Base-by-base conservation (phyloP, 331 rosid genomes). In the Malus hybrid region DNA sequence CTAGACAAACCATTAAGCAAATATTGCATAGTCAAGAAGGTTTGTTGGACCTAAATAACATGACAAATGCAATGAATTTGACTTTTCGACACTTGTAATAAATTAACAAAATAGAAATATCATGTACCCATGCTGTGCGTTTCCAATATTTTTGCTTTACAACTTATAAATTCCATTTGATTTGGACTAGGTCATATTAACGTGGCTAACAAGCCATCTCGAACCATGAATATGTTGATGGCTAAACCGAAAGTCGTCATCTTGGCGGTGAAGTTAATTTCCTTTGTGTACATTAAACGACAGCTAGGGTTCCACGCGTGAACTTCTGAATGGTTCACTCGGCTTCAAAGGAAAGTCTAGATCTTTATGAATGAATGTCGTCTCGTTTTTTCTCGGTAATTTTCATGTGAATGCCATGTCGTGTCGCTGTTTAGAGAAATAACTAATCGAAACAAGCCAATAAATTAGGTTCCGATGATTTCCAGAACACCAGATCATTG, bases 301-400 rank as follows among this genome's bases (percentile, higher is more conserved):
- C 46, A 70, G 64, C 64, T n/a, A 6, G 31, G 32, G 11, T 32
- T 67, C 34, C 70, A 60, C 50, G 28, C 31, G 56, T 69, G 56
- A 18, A 61, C 9, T 14, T 1, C 10, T 16, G 52, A 9, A 36
- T 70, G 65, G 16, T 2, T 70, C 64, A 15, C 64, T 61, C 65
- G 10, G 64, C 71, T 69, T 68, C 75, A 69, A 77, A 31, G 67
- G 36, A 9, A 29, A 39, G 70, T 44, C 61, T 62, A 65, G 28
- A 1, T 71, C 76, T 57, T 22, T 2, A 0, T 10, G 3, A 27
- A 61, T 2, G 32, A 11, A 27, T 61, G 5, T 16, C 3, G 65
- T 11, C 18, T 22, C 0, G 28, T 57, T 57, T 20, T 9, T 10
- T n/a, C 29, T 24, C 10, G 18, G 65, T 11, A 10, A 5, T 11